Base-by-base conservation (phyloP, 2,329 filamentous ascomycete genomes). In the Pseudogymnoascus sp. region DNA sequence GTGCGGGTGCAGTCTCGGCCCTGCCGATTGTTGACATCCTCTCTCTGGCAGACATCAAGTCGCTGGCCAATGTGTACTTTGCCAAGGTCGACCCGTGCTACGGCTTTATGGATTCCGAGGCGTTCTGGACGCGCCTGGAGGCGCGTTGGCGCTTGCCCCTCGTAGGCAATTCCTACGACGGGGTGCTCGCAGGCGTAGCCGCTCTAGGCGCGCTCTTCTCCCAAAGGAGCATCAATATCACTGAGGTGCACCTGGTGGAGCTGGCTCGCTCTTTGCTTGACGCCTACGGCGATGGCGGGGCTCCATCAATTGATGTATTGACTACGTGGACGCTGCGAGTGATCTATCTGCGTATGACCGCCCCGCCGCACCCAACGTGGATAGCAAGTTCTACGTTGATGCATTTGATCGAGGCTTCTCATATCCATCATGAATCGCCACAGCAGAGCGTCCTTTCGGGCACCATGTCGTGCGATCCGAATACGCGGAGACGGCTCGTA, bases 301-400 rank as follows among this genome's bases (percentile, higher is more conserved):
- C 33, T 15, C 76, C 78, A 0, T 73, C 74, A 1, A 68, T 78
- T 0, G 71, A 74, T 0, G 75, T 74, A n/a, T 72, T 82, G 13
- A 79, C 77, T 0, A 80, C 75, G 0, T 85, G 82, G 83, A 70
- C 83, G 0, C 76, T 86, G 4, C 79, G 83, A 5, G 77, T 79
- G 0, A 74, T 80, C 0, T 84, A 85, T 64, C 72, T 86, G 8
- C 77, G 83, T 10, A 76, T 81, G 57, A 82, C 82, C 0, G 79
- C 78, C 2, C 78, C 80, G 2, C 82, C 82, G 1, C 80, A 86
- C 64, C 76, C 77, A 0, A 77, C 80, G 2, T 84, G 82, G 83
- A 81, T 85, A 73, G 81, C 83, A 0, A 84, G 80, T 66, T 84
- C 79, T 65, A 80, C 78, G 1, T 71, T 83, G 19, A 83, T 86